Conservation (phyloP, 257 asterid species). For the Nemophila menziesii region DNA sequence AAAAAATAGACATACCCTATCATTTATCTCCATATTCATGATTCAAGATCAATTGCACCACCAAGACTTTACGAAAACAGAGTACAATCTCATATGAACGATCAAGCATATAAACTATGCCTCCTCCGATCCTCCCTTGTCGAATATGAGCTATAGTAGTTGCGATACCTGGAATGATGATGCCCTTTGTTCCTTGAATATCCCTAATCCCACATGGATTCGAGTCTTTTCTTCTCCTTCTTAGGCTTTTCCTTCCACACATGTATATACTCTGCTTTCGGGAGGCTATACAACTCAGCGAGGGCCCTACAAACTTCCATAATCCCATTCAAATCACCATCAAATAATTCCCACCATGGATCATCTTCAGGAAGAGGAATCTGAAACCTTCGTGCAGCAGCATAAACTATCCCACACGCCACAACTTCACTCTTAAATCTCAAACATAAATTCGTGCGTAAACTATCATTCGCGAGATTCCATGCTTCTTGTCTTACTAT, state of each 20-base stretch:
- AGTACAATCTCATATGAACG: too few relatives aligned
- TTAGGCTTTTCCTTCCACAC: constrained; percentile 72
- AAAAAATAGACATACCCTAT: too few relatives aligned
- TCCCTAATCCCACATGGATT: too few relatives aligned
- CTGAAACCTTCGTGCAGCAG: constrained; percentile 83
- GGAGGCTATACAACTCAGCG: constrained; percentile 72
- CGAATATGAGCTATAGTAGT: too few relatives aligned
- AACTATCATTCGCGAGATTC: constrained; percentile 97
- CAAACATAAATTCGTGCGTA: constrained; percentile 88
- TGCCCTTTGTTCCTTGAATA: too few relatives aligned
- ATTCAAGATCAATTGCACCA: too few relatives aligned
- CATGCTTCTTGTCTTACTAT: constrained; percentile 91
- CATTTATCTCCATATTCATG: too few relatives aligned
- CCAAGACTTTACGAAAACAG: too few relatives aligned
- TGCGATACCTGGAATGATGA: too few relatives aligned
- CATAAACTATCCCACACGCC: constrained; percentile 97
- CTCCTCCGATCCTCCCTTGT: too few relatives aligned
- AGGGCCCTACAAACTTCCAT: constrained; percentile 86
- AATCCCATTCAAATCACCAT: constrained; percentile 82
- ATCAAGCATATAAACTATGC: too few relatives aligned
- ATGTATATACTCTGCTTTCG: constrained; percentile 70
- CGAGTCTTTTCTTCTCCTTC: too few relatives aligned
- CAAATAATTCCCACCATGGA: constrained; percentile 98
- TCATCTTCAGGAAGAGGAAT: constrained; percentile 91
- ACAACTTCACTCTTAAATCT: constrained; percentile 94